phyloP scores from a whole-genome alignment of 768 basidiomycete species.

The Candolleomyces aberdarensis region DNA sequence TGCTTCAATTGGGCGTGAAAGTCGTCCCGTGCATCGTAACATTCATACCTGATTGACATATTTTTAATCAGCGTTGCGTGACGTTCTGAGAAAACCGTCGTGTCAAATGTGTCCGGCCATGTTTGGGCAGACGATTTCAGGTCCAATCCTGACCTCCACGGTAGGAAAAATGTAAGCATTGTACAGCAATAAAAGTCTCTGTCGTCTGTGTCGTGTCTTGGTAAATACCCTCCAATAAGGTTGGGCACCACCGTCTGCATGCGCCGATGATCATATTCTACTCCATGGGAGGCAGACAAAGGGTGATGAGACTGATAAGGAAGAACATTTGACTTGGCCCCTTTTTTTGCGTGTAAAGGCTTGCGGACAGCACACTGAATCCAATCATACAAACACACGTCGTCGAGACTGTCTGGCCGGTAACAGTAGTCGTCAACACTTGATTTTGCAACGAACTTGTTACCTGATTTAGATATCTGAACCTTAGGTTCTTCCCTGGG shows the following conservation, averaged over 20 bases:
- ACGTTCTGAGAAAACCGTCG: neutral
- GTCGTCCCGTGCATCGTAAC: constrained; percentile 2
- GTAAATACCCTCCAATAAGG: neutral
- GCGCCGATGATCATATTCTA: neutral
- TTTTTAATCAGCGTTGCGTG: neutral
- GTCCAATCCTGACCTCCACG: neutral
- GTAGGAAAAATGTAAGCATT: neutral
- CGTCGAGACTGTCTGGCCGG: neutral
- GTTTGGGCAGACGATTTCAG: neutral
- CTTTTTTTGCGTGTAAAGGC: too few relatives aligned
- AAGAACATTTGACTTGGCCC: neutral
- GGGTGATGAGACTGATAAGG: neutral
- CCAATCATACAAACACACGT: neutral
- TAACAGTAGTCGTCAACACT: neutral
- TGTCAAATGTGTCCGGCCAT: neutral
- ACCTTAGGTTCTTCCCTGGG: neutral
- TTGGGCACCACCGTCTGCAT: neutral
- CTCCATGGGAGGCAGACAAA: neutral
- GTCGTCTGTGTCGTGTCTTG: neutral
- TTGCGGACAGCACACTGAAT: neutral
- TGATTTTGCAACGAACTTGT: neutral
- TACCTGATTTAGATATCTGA: neutral
- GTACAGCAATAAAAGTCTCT: neutral
- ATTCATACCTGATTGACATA: neutral
- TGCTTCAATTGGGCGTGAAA: neutral